Evolutionary conservation across 2,329 filamentous ascomycete genomes (phyloP), one percentile per base, ranked within the genome.

Genomic region (Sporothrix pallida): DNA sequence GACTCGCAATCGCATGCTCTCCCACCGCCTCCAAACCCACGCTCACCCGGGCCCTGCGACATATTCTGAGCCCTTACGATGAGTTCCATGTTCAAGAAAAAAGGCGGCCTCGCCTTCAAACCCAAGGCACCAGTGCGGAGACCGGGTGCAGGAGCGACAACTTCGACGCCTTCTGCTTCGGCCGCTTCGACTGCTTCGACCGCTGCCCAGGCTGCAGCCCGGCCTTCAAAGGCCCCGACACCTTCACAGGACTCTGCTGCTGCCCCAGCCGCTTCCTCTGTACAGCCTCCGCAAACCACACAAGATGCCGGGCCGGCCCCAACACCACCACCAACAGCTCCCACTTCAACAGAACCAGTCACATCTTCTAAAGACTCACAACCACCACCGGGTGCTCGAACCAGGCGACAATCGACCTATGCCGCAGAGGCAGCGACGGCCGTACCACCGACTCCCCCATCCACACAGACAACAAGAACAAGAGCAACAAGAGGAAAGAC

Each of bases 41-140:
- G 56, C 52, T 62, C 54, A 17, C 12, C 54, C 48, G 54, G 68
- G 48, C 73, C 31, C 46, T 26, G 56, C 42, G 62, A 67, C 46
- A 67, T n/a, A n/a, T 17, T 42, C 20, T 68, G 13, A 17, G 9
- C 52, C 10, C 13, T 56, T 58, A 74, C 48, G 15, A 77, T 77
- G 76, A 77, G 76, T 75, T 77, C 76, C 83, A 85, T 83, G 77
- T 91, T 92, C 85, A 89, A 87, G 81, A 92, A 92, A 83, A 92
- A 93, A 82, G 84, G 86, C 77, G 86, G 86, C 77, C 83, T 86
- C 74, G 85, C 85, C 83, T 93, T 94, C 83, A 92, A 92, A 80
- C 91, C 91, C 62, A 93, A 92, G 83, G 88, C 88, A 76, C 88
- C 88, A 9, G 63, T 70, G 48, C 84, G 86, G 76, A 88, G 90